Evolutionary conservation across 1,139 yeast genomes (phyloP), one percentile per base, ranked within the genome.

Genomic region (Pneumocystis sp.): DNA sequence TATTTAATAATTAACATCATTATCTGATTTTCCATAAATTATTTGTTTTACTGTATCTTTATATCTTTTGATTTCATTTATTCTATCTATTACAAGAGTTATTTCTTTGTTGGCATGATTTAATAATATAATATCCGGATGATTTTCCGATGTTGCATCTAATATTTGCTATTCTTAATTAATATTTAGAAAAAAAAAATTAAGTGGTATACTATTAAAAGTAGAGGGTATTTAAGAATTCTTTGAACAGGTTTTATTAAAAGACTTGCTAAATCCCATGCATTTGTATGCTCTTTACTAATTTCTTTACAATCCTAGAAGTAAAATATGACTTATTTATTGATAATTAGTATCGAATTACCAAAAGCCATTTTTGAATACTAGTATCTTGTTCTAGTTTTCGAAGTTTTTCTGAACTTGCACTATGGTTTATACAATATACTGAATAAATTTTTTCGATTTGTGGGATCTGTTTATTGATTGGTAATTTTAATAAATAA

Each of bases 171-270:
- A 64, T 3, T 34, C 19, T 44, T 44, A 12, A 44, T 44, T n/a
- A 44, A 19, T 44, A 44, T 44, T 8, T 19, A 44, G 19, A 44
- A 21, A 44, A 44, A 44, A 44, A 44, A 42, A 19, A 17, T n/a
- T 31, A 31, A 3, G 19, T 44, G 21, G 3, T 44, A 44, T 44
- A 44, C 56, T 21, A 56, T 63, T 56, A 78, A 66, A 31, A 78
- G 71, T 35, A 78, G 68, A 0, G 80, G 80, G 65, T 78, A 78
- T 68, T 78, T 77, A 64, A 76, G 72, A 35, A 78, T 67, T 44
- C 81, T 70, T 68, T 78, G 81, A 19, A 78, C 78, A 1, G 81
- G 81, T 67, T 78, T 78, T 68, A 78, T 76, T 39, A 78, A 71
- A 45, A 78, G 70, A 1, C 79, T 71, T 63, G 77, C 81, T 56